These are phyloP conservation scores for Fragilaria crotonensis DNA, from an alignment of 108 stramenopile genomes.

Conservation along the genomic window DNA sequence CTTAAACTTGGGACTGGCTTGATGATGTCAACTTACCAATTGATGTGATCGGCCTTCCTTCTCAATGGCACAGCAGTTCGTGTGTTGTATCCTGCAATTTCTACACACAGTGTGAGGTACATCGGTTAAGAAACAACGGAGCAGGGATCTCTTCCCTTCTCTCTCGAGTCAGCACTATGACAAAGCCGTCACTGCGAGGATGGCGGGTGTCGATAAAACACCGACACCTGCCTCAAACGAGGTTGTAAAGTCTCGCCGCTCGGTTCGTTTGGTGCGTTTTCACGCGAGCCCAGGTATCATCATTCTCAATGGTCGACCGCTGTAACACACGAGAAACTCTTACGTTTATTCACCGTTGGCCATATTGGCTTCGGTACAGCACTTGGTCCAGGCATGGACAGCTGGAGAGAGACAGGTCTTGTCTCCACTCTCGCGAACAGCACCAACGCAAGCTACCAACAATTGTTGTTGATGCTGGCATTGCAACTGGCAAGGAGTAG, in stretches of 20 bases:
- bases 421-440: background rate
- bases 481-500: constrained; percentile 7
- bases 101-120: background rate
- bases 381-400: constrained; percentile 8
- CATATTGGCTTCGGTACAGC: constrained; percentile 6
- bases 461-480: background rate
- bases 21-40: too few relatives aligned
- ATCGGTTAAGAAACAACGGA: background rate
- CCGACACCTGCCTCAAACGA: background rate
- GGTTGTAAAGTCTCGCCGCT: background rate
- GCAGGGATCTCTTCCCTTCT: background rate
- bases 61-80: too few relatives aligned
- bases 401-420: background rate
- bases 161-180: background rate
- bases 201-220: background rate
- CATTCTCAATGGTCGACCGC: background rate
- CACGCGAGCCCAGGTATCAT: background rate
- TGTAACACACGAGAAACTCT: background rate
- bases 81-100: too few relatives aligned
- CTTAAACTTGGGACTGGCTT: background rate
- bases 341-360: background rate
- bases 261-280: background rate
- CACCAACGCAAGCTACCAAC: background rate
- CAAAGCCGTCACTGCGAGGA: background rate
- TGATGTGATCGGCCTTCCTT: too few relatives aligned